Evolutionary conservation across 306 rosid species (phyloP).

Genomic region (Cicer chorassanicum): DNA sequence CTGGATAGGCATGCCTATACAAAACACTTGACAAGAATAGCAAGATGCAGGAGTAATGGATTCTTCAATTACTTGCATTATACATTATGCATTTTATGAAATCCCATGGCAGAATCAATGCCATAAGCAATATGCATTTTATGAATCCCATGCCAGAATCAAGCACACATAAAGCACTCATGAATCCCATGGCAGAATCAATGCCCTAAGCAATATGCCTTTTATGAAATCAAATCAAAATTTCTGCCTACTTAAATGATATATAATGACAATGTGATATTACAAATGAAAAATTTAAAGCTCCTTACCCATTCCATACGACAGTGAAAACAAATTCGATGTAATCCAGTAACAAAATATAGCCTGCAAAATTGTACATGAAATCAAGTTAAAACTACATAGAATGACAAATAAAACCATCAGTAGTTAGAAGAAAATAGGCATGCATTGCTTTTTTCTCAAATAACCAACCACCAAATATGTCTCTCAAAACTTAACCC

Average conservation of each 20-base stretch:
- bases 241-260: not conserved
- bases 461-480: conserved; percentile 3
- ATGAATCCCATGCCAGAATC: not conserved
- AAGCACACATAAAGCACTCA: not conserved
- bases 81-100: not conserved
- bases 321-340: conserved; percentile 77
- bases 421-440: not conserved
- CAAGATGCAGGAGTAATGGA: not conserved
- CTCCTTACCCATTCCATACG: conserved; percentile 77
- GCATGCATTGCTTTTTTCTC: conserved; percentile 16
- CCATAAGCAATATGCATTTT: conserved; percentile 12
- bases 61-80: conserved; percentile 16
- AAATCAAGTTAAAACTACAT: conserved; percentile 38
- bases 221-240: conserved; percentile 29
- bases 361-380: conserved; percentile 65
- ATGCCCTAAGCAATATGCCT: conserved; percentile 11
- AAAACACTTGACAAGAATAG: conserved; percentile 13
- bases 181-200: not conserved
- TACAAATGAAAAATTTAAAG: conserved; percentile 39
- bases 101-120: not conserved
- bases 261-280: conserved; percentile 18
- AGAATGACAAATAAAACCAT: conserved; percentile 31
- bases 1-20: conserved; percentile 14
- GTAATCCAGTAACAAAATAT: conserved; percentile 95
- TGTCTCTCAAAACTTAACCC: too few relatives aligned